Evolutionary conservation across 2,329 filamentous ascomycete species (phyloP).

Genomic region (Triangularia setosa): DNA sequence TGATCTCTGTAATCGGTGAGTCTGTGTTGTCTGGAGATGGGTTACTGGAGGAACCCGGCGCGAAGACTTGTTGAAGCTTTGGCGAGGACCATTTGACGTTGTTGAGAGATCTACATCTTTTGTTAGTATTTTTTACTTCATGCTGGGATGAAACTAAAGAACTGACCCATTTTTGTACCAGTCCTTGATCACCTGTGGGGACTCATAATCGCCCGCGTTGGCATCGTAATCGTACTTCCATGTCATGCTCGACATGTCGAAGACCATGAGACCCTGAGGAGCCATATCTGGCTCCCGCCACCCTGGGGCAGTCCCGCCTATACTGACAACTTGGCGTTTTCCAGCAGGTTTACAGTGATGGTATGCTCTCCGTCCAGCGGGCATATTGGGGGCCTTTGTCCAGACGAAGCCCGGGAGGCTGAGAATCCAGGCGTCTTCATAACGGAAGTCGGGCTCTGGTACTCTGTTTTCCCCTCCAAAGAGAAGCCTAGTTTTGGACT

Average conservation of each 20-base stretch:
- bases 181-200: conserved; percentile 6
- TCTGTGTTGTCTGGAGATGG: conserved; percentile 23
- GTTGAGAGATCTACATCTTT: not conserved
- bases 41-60: not conserved
- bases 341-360: conserved; percentile 14
- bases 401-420: conserved; percentile 23
- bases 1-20: not conserved
- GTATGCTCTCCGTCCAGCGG: conserved; percentile 3
- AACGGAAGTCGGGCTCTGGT: not conserved
- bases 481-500: conserved; percentile 7
- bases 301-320: conserved; percentile 9
- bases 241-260: conserved; percentile 19
- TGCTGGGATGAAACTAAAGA: not conserved
- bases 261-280: conserved; percentile 16
- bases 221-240: conserved; percentile 20
- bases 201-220: conserved; percentile 14
- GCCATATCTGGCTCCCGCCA: conserved; percentile 10
- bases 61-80: conserved; percentile 13
- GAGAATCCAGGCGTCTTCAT: conserved; percentile 20
- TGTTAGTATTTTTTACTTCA: not conserved
- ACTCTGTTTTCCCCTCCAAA: conserved; percentile 13
- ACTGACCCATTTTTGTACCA: conserved; percentile 18
- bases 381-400: conserved; percentile 11
- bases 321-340: conserved; percentile 19
- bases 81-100: conserved; percentile 19